phyloP scores from a whole-genome alignment of 1,284 basidiomycete genomes.

The Ustilago curta region DNA sequence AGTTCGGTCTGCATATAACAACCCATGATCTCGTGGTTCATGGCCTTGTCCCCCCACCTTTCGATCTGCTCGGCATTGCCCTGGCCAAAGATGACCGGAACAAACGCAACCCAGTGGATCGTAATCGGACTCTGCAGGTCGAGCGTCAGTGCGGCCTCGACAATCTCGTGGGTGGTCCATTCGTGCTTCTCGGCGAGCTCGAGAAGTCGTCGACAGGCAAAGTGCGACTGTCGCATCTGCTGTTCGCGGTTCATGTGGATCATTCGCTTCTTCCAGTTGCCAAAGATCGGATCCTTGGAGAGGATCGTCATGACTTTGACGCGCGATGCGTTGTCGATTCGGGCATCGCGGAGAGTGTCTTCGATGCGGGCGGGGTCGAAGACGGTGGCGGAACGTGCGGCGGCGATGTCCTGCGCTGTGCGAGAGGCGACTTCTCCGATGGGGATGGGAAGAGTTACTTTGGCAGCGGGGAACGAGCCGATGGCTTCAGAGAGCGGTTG shows the following conservation, averaged over 20 bases:
- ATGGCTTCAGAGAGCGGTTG: slow-evolving; percentile 40
- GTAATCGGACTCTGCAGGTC: slow-evolving; percentile 60
- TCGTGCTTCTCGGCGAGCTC: slow-evolving; percentile 56
- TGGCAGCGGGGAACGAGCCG: slow-evolving; percentile 35
- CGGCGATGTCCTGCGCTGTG: slow-evolving; percentile 52
- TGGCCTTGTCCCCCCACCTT: slow-evolving; percentile 60
- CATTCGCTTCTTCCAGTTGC: slow-evolving; percentile 64
- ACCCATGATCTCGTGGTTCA: slow-evolving; percentile 66
- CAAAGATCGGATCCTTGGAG: slow-evolving; percentile 57
- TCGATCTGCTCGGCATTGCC: slow-evolving; percentile 60
- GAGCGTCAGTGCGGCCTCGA: slow-evolving; percentile 59
- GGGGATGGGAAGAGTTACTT: slow-evolving; percentile 60
- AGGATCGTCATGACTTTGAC: slow-evolving; percentile 52
- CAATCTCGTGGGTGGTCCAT: slow-evolving; percentile 62
- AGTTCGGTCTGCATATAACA: slow-evolving; percentile 71
- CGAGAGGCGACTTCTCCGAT: slow-evolving; percentile 56
- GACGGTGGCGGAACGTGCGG: slow-evolving; percentile 41
- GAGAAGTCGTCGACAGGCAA: slow-evolving; percentile 60
- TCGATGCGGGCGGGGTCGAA: slow-evolving; percentile 61
- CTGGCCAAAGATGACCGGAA: slow-evolving; percentile 65
- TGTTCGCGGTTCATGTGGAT: slow-evolving; percentile 64
- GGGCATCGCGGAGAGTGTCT: slow-evolving; percentile 56
- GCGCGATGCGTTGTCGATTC: slow-evolving; percentile 60
- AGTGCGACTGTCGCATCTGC: slow-evolving; percentile 61
- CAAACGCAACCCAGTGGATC: slow-evolving; percentile 65